These are phyloP conservation scores for Leptographium radiaticola DNA, from an alignment of 2,329 filamentous ascomycete genomes.

Conservation along the genomic window DNA sequence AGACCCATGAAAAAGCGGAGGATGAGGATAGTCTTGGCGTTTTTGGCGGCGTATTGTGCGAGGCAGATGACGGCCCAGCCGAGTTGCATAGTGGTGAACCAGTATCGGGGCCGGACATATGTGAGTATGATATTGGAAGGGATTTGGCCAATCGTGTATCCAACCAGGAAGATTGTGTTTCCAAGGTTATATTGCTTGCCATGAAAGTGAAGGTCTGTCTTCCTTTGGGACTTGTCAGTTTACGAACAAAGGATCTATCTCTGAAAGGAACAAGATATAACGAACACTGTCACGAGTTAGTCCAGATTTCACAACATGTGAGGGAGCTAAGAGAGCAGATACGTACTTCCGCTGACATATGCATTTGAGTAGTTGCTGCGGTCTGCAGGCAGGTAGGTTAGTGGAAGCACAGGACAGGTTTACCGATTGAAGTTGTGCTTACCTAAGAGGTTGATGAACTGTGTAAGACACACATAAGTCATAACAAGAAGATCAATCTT, in stretches of 20 bases:
- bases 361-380: constrained; percentile 4
- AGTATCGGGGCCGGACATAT: constrained; percentile 1
- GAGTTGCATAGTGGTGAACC: not conserved
- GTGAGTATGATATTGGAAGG: constrained; percentile 35
- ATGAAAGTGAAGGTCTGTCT: constrained; percentile 3
- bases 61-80: constrained; percentile 3
- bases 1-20: constrained; percentile 24
- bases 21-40: not conserved
- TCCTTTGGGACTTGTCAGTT: not conserved
- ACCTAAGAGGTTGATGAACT: constrained; percentile 33
- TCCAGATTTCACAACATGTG: too few relatives aligned
- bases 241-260: too few relatives aligned
- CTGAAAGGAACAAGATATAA: not conserved
- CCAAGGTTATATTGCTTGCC: constrained; percentile 4
- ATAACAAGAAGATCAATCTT: constrained; percentile 44
- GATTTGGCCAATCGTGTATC: constrained; percentile 48
- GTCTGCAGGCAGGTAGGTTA: not conserved
- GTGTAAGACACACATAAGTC: constrained; percentile 46
- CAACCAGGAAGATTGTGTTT: not conserved
- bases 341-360: constrained; percentile 1
- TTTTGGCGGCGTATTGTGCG: not conserved
- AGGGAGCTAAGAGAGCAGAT: not conserved
- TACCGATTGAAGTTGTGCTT: not conserved
- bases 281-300: not conserved
- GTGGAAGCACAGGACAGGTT: not conserved